A percentile compares a stretch with the other conserved stretches of the same genome.
Evolutionary conservation across 202 grass and related monocot genomes (phyloP).

Genomic region (Bolboschoenoplectus hybrid): DNA sequence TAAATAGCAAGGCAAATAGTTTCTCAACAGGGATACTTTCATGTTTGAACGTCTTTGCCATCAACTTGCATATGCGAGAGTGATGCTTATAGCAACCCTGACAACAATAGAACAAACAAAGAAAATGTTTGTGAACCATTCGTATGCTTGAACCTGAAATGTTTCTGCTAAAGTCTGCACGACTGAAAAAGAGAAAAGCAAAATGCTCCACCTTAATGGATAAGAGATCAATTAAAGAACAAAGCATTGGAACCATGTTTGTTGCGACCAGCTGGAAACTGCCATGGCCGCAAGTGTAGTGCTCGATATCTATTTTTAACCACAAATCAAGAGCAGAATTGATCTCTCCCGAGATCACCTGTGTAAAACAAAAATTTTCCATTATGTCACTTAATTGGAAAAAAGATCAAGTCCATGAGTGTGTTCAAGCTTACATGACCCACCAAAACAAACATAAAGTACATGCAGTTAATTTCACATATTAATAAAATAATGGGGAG

Average conservation of each 20-base stretch:
- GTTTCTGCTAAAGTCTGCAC: background rate
- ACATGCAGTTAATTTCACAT: conserved; percentile 1
- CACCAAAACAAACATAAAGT: background rate
- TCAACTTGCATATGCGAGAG: conserved; percentile 71
- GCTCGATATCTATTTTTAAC: conserved; percentile 44
- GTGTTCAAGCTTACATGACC: conserved; percentile 3
- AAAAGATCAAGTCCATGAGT: conserved; percentile 24
- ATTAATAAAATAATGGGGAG: background rate
- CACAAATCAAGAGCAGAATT: conserved; percentile 53
- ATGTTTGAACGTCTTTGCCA: conserved; percentile 59
- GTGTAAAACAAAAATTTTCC: conserved; percentile 38
- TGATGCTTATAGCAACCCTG: conserved; percentile 82
- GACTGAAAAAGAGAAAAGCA: conserved; percentile 3
- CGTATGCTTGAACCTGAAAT: background rate
- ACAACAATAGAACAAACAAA: conserved; percentile 30
- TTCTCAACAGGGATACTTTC: conserved; percentile 62
- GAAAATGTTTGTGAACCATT: conserved; percentile 36
- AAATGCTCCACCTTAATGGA: conserved; percentile 66
- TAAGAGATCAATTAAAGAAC: conserved; percentile 78
- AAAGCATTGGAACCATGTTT: conserved; percentile 63
- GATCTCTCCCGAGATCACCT: conserved; percentile 62
- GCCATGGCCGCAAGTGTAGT: conserved; percentile 41
- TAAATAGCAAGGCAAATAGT: conserved; percentile 61
- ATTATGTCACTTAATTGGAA: conserved; percentile 14
- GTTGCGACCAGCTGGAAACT: conserved; percentile 41